Base-by-base conservation (phyloP, 2,329 filamentous ascomycete species). In the Penicillium sp. region DNA sequence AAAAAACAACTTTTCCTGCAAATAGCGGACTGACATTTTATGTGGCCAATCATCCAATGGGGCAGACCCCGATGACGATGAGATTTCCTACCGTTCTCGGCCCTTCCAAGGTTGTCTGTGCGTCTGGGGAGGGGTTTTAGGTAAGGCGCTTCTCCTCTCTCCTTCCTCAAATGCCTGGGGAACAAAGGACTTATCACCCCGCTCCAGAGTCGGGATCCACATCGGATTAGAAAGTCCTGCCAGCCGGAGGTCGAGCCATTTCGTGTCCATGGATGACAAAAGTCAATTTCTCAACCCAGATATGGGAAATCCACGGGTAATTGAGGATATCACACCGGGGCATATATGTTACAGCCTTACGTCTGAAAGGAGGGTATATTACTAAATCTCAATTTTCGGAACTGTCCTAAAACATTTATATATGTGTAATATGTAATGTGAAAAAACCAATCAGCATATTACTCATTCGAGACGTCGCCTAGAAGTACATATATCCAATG, bases 41-140 rank as follows among this genome's bases (percentile, higher is more conserved):
- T 41, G 32, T 46, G 38, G 37, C 57, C 57, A 59, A 59, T 57
- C 55, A 57, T 46, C 18, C 16, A 12, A 31, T 29, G 13, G 8
- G 16, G 21, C 15, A 15, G 23, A 6, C 42, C 25, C 34, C 31
- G 35, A 60, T 60, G 59, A 60, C 57, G 59, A 50, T 41, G 52
- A 59, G 57, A 60, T 59, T 59, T 34, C 32, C 44, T 39, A 44
- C 34, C 50, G 21, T 29, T 51, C 52, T 58, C 50, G 59, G 57
- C 27, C 55, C 52, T 27, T 27, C 25, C 25, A 27, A 56, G 58
- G 53, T 31, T 37, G 57, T 60, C 58, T 52, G 58, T 60, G 58
- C 56, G 56, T 46, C 35, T 40, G 21, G 35, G 29, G 38, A 32
- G 25, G 41, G 46, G 48, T 18, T 25, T 39, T 46, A 23, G 42